These are phyloP conservation scores for Oryza glaberrima DNA, from an alignment of 176 grass and related monocot species.

Conservation along the genomic window DNA sequence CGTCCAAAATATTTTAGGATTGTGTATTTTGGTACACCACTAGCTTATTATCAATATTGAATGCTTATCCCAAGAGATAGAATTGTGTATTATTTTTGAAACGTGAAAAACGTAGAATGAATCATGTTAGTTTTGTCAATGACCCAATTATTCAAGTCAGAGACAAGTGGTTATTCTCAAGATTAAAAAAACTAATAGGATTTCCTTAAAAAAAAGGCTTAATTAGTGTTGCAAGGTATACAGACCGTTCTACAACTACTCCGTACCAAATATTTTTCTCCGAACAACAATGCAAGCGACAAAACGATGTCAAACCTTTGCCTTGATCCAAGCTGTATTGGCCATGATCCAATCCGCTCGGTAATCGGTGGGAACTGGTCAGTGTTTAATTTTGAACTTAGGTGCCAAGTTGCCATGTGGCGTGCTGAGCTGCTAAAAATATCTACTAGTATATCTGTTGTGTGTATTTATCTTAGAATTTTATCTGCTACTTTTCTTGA, in stretches of 20 bases:
- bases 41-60: not conserved
- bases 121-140: not conserved
- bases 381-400: constrained; percentile 13
- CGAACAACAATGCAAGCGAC: not conserved
- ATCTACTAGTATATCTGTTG: not conserved
- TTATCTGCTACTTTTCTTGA: not conserved
- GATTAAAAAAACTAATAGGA: too few relatives aligned
- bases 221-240: not conserved
- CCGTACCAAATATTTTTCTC: not conserved
- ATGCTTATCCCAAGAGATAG: not conserved
- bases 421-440: not conserved
- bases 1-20: not conserved
- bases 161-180: not conserved
- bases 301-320: not conserved
- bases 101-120: not conserved
- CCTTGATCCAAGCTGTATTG: not conserved
- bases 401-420: not conserved
- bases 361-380: not conserved
- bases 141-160: not conserved
- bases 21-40: too few relatives aligned
- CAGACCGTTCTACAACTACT: not conserved
- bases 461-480: not conserved
- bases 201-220: too few relatives aligned
- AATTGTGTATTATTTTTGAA: not conserved
- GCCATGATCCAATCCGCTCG: not conserved